These are phyloP conservation scores for Blastomyces silverae DNA, from an alignment of 2,329 filamentous ascomycete species.

Conservation along the genomic window DNA sequence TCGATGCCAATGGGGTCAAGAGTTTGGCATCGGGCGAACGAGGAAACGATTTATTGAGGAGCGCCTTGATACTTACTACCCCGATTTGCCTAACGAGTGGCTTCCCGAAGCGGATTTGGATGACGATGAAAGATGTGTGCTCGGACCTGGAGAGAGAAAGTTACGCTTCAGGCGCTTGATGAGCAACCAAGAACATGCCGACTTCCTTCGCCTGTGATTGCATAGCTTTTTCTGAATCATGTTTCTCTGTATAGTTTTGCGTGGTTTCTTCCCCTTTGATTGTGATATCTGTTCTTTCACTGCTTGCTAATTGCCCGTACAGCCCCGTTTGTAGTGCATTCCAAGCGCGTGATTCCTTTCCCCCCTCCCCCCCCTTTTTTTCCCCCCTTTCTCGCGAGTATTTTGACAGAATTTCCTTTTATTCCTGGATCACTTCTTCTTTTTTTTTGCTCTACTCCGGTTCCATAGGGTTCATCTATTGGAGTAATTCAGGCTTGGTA, in stretches of 20 bases:
- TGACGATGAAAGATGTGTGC: slow-evolving; percentile 32
- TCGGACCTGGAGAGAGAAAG: slow-evolving; percentile 32
- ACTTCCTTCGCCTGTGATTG: background rate
- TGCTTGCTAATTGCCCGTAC: background rate
- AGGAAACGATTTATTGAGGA: slow-evolving; percentile 18
- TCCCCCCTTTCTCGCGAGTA: background rate
- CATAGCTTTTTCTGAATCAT: background rate
- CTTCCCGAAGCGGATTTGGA: slow-evolving; percentile 31
- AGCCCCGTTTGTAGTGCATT: background rate
- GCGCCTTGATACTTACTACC: slow-evolving; percentile 22
- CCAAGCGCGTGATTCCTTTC: background rate
- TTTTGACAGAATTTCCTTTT: background rate
- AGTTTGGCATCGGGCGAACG: slow-evolving; percentile 27
- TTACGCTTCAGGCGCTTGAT: slow-evolving; percentile 34
- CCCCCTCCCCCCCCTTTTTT: background rate
- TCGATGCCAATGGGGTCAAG: slow-evolving; percentile 34
- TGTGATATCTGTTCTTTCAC: background rate
- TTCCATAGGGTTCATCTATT: background rate
- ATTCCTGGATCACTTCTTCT: background rate
- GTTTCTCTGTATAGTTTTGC: background rate
- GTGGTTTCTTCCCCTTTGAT: background rate
- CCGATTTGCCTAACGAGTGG: slow-evolving; percentile 37
- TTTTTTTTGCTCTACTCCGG: slow-evolving; percentile 4
- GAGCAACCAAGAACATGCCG: slow-evolving; percentile 15
- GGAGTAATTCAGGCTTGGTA: slow-evolving; percentile 7